phyloP scores from a whole-genome alignment of 1,139 yeast species.

The Blastobotrys elegans region DNA sequence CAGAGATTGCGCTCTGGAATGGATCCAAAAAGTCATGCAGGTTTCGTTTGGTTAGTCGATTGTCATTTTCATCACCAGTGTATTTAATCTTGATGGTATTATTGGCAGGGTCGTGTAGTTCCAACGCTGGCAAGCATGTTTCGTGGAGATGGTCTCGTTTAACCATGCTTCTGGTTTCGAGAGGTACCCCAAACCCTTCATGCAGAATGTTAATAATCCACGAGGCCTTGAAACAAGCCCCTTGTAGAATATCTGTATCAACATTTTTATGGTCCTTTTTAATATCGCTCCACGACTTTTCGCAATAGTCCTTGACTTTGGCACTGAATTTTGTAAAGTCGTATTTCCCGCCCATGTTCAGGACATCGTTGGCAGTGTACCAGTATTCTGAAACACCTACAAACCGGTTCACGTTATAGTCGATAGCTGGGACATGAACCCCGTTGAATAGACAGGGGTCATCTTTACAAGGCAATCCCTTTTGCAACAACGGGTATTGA shows the following conservation, averaged over 20 bases:
- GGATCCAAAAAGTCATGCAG: conserved; percentile 37
- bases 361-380: conserved; percentile 57
- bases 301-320: conserved; percentile 46
- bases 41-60: conserved; percentile 11
- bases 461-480: conserved; percentile 39
- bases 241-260: conserved; percentile 40
- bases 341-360: conserved; percentile 38
- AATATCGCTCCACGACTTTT: conserved; percentile 43
- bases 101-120: conserved; percentile 5
- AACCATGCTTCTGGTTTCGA: conserved; percentile 20
- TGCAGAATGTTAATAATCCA: conserved; percentile 73
- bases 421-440: conserved; percentile 56
- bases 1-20: conserved; percentile 54
- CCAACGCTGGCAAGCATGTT: not conserved
- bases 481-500: conserved; percentile 50
- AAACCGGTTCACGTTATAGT: conserved; percentile 60
- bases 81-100: conserved; percentile 6
- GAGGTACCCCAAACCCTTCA: conserved; percentile 70
- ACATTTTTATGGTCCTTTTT: conserved; percentile 32
- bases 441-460: conserved; percentile 41
- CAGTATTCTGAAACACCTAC: conserved; percentile 81
- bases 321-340: conserved; percentile 41
- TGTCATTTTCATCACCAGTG: not conserved
- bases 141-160: not conserved
- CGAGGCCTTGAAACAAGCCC: conserved; percentile 63